Evolutionary conservation across 768 basidiomycete species (phyloP), one percentile per base, ranked within the genome.

Genomic region (Kwoniella dejecticola): DNA sequence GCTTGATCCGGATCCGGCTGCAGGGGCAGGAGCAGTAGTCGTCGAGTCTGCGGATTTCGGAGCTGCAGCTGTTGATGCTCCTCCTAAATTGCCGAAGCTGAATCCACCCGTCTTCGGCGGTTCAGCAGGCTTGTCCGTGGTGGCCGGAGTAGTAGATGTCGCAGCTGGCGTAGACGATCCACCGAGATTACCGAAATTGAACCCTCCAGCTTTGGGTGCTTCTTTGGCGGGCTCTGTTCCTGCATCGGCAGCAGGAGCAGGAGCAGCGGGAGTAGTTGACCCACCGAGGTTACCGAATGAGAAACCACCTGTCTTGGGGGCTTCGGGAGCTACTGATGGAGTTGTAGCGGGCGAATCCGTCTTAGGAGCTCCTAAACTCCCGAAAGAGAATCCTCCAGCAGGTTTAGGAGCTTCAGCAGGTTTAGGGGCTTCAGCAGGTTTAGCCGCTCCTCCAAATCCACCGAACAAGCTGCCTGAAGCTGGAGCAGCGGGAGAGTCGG

Each of bases 11-110:
- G 64, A 52, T 17, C 27, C 26, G 8, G 55, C 24, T 2, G 66
- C 49, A 19, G 64, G 47, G 11, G 62, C 40, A 10, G 57, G 21
- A 29, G 57, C 57, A 11, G 55, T 47, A 13, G 56, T n/a, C 15
- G 54, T 19, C 21, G 63, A 29, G 19, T 64, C 63, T 11, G 73
- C 60, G n/a, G 70, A 54, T 56, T 68, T 75, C 3, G 65, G 57
- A 29, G 29, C 62, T 54, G 13, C 64, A 29, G 29, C 62, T 12
- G 63, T 57, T 2, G 68, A 53, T 29, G 57, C 52, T 17, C 52
- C 48, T 12, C 59, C 59, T 12, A 49, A 17, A 38, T 38, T 47
- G 36, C 54, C 53, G 41, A 62, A 62, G 17, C 36, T 40, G 48
- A 62, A 62, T 4, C 61, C 61, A 36, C 61, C 61, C 11, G 61